Evolutionary conservation across 768 basidiomycete genomes (phyloP), one percentile per base, ranked within the genome.

Genomic region (Lepiota subincarnata): DNA sequence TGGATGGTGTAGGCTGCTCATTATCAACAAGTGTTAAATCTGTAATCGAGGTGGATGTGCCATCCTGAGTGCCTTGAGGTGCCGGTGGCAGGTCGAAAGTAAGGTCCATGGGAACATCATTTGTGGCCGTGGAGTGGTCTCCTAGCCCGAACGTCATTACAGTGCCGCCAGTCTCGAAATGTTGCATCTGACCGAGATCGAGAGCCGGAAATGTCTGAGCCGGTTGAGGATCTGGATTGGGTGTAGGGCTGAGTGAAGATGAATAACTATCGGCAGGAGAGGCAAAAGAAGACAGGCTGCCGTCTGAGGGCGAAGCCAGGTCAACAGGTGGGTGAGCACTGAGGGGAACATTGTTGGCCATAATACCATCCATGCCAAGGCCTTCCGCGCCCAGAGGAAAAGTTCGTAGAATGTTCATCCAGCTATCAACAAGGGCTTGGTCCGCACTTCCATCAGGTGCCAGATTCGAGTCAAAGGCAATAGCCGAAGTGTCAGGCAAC

Each of bases 381-480:
- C 62, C 70, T 39, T 68, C 68, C 14, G 66, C 62, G 14, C 67
- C 63, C 22, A 71, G 61, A 6, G 77, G 70, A 47, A 79, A 75
- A 1, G 71, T 64, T 39, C 79, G 71, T n/a, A 82, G 66, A 44
- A 78, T 72, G 47, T 70, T 73, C 65, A 81, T 69, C 79, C 78
- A 81, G 35, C 70, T 76, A 56, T 82, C 75, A 55, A 78, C 72
- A 10, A 73, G 61, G 18, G 68, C 57, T 46, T 71, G 68, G 57
- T 81, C 78, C 37, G 66, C 59, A 12, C 57, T 57, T 28, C 56
- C 56, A 40, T 40, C 20, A 5, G 24, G 26, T 18, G 54, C 40
- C 20, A 41, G 37, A 26, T 44, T 14, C 12, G 20, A 2, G 16
- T 34, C 20, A 6, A 34, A 31, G 6, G 39, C 38, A 7, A 28